Evolutionary conservation across 1,284 basidiomycete genomes (phyloP).

Genomic region (Trichosporon faecale): DNA sequence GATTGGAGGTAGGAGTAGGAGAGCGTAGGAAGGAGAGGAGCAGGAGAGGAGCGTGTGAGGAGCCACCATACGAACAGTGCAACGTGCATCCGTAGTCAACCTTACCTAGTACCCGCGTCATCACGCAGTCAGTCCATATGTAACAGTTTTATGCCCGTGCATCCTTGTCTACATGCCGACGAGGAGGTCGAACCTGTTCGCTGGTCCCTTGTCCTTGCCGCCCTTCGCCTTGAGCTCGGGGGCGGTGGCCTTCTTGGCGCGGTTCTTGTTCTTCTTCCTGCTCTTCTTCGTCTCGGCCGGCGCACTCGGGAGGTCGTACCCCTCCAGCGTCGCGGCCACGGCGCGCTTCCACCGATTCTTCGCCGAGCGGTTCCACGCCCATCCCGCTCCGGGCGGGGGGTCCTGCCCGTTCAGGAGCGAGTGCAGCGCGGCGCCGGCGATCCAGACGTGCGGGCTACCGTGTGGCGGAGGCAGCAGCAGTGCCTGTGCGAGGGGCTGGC

Average conservation of each 20-base stretch:
- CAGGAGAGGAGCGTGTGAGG: background rate
- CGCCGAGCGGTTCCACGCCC: conserved; percentile 19
- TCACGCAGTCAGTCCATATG: background rate
- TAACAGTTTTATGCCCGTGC: background rate
- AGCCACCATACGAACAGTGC: background rate
- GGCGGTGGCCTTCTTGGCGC: background rate
- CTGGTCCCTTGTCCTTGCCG: background rate
- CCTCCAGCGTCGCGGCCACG: background rate
- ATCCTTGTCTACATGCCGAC: background rate
- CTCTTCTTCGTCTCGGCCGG: background rate
- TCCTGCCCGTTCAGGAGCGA: conserved; percentile 23
- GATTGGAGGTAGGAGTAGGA: background rate
- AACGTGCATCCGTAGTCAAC: background rate
- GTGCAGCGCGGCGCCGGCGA: conserved; percentile 40
- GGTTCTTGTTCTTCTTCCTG: background rate
- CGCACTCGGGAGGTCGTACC: background rate
- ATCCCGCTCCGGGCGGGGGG: conserved; percentile 12
- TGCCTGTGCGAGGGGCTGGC: conserved; percentile 40
- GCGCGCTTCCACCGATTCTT: background rate
- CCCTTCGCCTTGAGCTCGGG: background rate
- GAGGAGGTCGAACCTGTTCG: conserved; percentile 2
- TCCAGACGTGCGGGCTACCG: conserved; percentile 37
- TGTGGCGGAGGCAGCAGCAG: conserved; percentile 41
- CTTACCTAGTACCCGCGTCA: background rate
- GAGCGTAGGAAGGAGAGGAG: background rate